Evolutionary conservation across 2,329 filamentous ascomycete genomes (phyloP).

Genomic region (Didymosphaeria variabile): DNA sequence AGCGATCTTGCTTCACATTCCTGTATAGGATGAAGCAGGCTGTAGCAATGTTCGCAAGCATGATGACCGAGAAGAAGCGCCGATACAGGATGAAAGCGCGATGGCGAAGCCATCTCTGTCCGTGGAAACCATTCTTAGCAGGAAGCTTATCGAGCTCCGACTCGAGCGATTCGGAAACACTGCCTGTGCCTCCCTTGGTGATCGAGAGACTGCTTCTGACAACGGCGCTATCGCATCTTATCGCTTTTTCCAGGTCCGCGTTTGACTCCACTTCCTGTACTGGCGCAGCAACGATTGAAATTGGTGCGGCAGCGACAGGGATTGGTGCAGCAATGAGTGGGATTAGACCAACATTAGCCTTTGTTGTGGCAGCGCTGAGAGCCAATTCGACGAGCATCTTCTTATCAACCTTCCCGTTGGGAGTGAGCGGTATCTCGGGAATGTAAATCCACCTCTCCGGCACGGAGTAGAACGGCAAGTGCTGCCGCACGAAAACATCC

Average conservation of each 20-base stretch:
- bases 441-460: slow-evolving; percentile 58
- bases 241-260: slow-evolving; percentile 21
- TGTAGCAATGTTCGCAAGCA: slow-evolving; percentile 37
- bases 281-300: not conserved
- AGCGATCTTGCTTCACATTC: slow-evolving; percentile 28
- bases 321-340: not conserved
- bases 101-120: slow-evolving; percentile 44
- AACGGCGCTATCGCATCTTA: slow-evolving; percentile 10
- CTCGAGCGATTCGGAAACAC: slow-evolving; percentile 24
- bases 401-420: slow-evolving; percentile 67
- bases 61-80: slow-evolving; percentile 39
- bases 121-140: slow-evolving; percentile 35
- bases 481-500: slow-evolving; percentile 50
- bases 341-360: not conserved
- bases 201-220: slow-evolving; percentile 24
- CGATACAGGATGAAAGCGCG: slow-evolving; percentile 44
- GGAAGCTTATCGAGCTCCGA: slow-evolving; percentile 28
- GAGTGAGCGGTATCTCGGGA: slow-evolving; percentile 58
- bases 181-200: slow-evolving; percentile 22
- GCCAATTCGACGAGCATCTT: slow-evolving; percentile 49
- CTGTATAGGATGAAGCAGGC: slow-evolving; percentile 39
- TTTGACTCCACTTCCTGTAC: not conserved
- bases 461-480: slow-evolving; percentile 64
- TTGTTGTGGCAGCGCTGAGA: not conserved
- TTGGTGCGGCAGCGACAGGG: not conserved